Conservation (phyloP, 2,329 filamentous ascomycete genomes). For the Dryadomyces quercus-mongolicae region DNA sequence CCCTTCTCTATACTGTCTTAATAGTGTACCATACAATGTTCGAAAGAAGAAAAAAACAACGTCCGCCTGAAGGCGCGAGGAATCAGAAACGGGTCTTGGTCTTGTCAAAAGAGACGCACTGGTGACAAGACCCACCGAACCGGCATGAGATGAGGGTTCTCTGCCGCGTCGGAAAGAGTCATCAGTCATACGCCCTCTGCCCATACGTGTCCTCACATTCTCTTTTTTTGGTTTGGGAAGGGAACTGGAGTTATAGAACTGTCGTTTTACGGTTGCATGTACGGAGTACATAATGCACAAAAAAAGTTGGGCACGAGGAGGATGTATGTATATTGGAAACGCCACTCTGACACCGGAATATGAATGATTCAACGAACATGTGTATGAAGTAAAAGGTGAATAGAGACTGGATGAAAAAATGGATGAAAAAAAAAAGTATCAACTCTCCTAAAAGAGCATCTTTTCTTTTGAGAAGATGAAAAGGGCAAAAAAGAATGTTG, state of each 20-base stretch:
- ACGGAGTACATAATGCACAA: not conserved
- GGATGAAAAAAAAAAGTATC: not conserved
- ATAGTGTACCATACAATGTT: slow-evolving; percentile 1
- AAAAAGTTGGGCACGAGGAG: not conserved
- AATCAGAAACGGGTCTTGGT: too few species aligned
- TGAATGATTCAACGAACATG: not conserved
- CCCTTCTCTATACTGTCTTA: not conserved
- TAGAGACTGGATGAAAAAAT: not conserved
- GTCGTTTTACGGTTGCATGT: not conserved
- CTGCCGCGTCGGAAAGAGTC: too few species aligned
- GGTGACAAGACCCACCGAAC: too few species aligned
- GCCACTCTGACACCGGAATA: slow-evolving; percentile 3
- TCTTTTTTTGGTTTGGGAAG: not conserved
- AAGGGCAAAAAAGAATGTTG: not conserved
- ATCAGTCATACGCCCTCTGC: too few species aligned
- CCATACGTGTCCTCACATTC: not conserved
- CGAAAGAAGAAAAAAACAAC: not conserved
- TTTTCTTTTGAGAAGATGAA: not conserved
- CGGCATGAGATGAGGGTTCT: too few species aligned
- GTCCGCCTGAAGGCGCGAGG: not conserved
- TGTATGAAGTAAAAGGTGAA: not conserved
- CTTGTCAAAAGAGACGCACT: too few species aligned
- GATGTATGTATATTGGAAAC: not conserved
- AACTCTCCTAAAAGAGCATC: not conserved
- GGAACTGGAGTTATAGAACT: not conserved